A percentile compares a stretch with the other conserved stretches of the same genome.
phyloP scores from a whole-genome alignment of 2,329 filamentous ascomycete species.

The Penicillium sclerotigenum region DNA sequence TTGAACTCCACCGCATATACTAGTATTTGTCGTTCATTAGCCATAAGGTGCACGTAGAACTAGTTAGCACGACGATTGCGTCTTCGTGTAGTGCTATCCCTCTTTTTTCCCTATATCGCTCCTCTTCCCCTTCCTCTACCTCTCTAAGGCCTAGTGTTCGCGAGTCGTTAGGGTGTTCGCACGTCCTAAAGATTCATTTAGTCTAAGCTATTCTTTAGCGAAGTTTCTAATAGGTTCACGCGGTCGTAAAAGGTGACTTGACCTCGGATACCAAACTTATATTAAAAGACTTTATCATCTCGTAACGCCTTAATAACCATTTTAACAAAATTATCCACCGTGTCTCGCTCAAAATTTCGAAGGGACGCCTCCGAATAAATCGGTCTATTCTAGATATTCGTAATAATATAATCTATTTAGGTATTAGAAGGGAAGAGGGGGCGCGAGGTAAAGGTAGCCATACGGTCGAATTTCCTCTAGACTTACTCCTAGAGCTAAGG shows the following conservation, averaged over 20 bases:
- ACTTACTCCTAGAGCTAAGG: too few relatives aligned
- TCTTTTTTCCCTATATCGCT: slow-evolving; percentile 11
- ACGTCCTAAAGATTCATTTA: slow-evolving; percentile 16
- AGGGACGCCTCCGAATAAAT: too few relatives aligned
- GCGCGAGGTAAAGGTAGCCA: too few relatives aligned
- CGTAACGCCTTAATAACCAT: too few relatives aligned
- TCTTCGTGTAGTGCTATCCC: slow-evolving; percentile 10
- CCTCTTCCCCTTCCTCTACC: slow-evolving; percentile 11
- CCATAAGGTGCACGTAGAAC: neutral
- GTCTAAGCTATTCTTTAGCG: slow-evolving; percentile 17
- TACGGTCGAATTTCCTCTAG: slow-evolving; percentile 16
- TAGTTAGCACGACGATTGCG: slow-evolving; percentile 14
- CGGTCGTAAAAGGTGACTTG: neutral
- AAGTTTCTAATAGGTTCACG: slow-evolving; percentile 17
- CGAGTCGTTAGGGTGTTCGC: slow-evolving; percentile 3
- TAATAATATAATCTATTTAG: too few relatives aligned
- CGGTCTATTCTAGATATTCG: too few relatives aligned
- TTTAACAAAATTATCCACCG: too few relatives aligned
- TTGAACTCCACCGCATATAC: too few relatives aligned
- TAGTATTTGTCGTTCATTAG: too few relatives aligned
- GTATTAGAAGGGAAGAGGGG: too few relatives aligned
- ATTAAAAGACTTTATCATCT: neutral
- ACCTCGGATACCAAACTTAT: neutral
- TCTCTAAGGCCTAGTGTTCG: slow-evolving; percentile 12
- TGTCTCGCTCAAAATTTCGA: too few relatives aligned